Base-by-base conservation (phyloP, 2,329 filamentous ascomycete genomes). In the Colletotrichum navitas region DNA sequence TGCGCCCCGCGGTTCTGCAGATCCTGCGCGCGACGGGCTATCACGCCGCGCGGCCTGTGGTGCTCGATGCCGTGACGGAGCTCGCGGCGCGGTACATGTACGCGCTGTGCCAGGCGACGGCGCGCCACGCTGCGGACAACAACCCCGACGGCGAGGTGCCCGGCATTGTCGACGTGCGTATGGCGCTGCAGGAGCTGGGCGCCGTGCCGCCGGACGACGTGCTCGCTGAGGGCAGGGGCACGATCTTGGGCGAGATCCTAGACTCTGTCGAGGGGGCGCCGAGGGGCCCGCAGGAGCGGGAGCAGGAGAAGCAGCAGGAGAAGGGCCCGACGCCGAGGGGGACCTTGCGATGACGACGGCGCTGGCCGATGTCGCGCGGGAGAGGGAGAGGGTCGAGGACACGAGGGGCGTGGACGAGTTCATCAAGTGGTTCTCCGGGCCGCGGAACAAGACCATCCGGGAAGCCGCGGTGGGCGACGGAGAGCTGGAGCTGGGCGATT, bases 21-120 rank as follows among this genome's bases (percentile, higher is more conserved):
- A 95, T 97, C 77, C 90, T 98, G 63, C 94, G 95, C 78, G 94
- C 95, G 39, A 92, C 94, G 32, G 95, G 95, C 79, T 98, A 97
- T 83, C 93, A 97, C 80, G 88, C 92, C 52, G 93, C 94, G 62
- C 91, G 91, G 66, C 91, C 94, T 2, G 92, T 92, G 4, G 94
- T 97, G 8, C 86, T 98, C 68, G 95, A 98, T 82, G 91, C 93
- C 12, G 81, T 98, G n/a, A 93, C 94, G 18, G 94, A 98, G 81
- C 87, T 98, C 10, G 91, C 94, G 0, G 93, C 92, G 54, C 91
- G 93, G 75, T 97, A 98, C 81, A 84, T 98, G 69, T 84, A 90
- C 29, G 84, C 93, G 4, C 89, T 98, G 26, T 93, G 93, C 73
- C 88, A 91, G 73, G 87, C 89, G 45, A 92, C 94, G 0, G 92